Evolutionary conservation across 768 basidiomycete genomes (phyloP), one percentile per base, ranked within the genome.

Genomic region (Butyriboletus loyo): DNA sequence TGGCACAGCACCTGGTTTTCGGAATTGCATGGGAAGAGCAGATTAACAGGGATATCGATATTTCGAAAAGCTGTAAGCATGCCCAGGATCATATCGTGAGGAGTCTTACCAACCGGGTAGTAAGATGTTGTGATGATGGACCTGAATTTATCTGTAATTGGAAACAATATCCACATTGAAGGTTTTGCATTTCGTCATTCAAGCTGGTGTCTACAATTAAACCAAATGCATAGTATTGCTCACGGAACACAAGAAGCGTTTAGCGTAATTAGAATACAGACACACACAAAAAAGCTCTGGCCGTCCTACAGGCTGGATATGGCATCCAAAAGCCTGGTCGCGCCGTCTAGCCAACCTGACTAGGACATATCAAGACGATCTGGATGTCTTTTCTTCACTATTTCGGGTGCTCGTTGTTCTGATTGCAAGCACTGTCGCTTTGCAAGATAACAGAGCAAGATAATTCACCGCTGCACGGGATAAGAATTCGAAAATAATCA

Each of bases 401-500:
- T 24, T 39, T 40, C 17, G 52, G 30, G 24, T 53, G 42, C 24
- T 46, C 44, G 8, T 48, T 31, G 37, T 59, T 47, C 8, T 43
- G 45, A 30, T 42, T 47, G 43, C 50, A 54, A 41, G 52, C 34
- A 32, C 25, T 32, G 45, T 61, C 54, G 30, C 49, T 21, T 55
- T 36, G 58, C 24, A 53, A 27, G 49, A 63, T 65, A 39, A 53
- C 45, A 38, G 38, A 55, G 46, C 46, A 57, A 56, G 11, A 53
- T 54, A 28, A 50, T 62, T 62, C 57, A 65, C 55, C 53, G 60
- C 30, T 58, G 54, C 27, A 60, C 22, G 34, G 40, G 38, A 50
- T 54, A 25, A 46, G 38, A 54, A 52, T 36, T 53, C 49, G 52
- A 55, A 54, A 69, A 65, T 67, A 68, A 67, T 69, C 70, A 71